Base-by-base conservation (phyloP, 441 rosid species). In the Biscutella laevigata region DNA sequence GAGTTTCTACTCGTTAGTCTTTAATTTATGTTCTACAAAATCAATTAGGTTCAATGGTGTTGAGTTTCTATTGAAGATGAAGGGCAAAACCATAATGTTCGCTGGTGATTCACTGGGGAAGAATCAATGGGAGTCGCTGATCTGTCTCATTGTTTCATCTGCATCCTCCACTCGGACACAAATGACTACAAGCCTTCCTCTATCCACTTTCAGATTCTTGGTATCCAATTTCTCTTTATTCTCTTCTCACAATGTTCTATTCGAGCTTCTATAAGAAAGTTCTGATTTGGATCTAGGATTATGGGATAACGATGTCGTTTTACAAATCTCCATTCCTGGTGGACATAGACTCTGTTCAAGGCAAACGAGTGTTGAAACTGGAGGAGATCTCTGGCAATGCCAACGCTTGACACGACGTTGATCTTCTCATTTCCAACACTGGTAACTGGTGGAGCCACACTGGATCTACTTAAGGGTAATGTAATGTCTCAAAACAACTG, bases 381-480 rank as follows among this genome's bases (percentile, higher is more conserved):
- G 90, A 84, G 0, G 83, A 85, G 65, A 77, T 84, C 45, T 61
- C 80, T 0, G 78, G 69, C 16, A 84, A 90, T 51, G 86, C 72
- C 13, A 79, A 80, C 2, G 77, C 71, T 2, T 90, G 92, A 88
- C 70, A 55, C 9, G 58, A 66, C 4, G 86, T 75, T 1, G 84
- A 90, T 57, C 78, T 90, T 5, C 68, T 90, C 45, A 61, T 73
- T 8, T 90, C 84, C 28, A 83, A 90, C 77, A 90, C 92, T 0
- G 98, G 96, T 9, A 95, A 90, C 37, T 90, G 95, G 90, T 87
- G 96, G 98, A 79, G 45, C 49, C 98, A 87, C 62, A 41, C 68
- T 35, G 88, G 92, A 4, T 69, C 81, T 49, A 73, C 69, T 46
- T 85, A 83, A 71, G 95, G 82, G 96, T 87, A 33, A n/a, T n/a